Conservation (phyloP, 257 asterid species). For the Mitragyna speciosa region DNA sequence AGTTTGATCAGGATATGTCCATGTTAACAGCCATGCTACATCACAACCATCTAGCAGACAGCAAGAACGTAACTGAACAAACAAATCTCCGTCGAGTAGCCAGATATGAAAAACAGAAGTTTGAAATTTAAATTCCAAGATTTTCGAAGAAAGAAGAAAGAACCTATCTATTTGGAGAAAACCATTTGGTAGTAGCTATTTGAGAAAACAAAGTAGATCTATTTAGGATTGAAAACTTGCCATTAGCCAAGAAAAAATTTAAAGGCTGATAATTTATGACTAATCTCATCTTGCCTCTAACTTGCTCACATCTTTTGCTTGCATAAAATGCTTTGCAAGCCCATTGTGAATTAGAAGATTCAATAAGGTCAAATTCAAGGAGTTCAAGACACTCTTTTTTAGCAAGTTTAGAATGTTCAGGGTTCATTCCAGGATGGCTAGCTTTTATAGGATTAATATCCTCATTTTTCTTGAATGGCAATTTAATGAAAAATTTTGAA, state of each 20-base stretch:
- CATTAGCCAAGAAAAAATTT: not conserved
- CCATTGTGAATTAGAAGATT: not conserved
- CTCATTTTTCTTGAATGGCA: not conserved
- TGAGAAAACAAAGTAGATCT: not conserved
- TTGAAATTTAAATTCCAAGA: too few species aligned
- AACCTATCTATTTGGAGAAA: too few species aligned
- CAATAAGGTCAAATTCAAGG: not conserved
- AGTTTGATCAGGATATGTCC: too few species aligned
- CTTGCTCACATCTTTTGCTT: not conserved
- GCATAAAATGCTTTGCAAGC: slow-evolving; percentile 4
- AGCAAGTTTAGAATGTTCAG: not conserved
- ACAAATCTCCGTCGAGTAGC: too few species aligned
- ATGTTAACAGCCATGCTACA: too few species aligned
- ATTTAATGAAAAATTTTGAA: too few species aligned
- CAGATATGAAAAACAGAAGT: too few species aligned
- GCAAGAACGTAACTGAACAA: too few species aligned
- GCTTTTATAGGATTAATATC: not conserved
- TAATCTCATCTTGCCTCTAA: not conserved
- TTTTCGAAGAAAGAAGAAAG: too few species aligned
- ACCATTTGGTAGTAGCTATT: not conserved
- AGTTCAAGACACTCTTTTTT: not conserved
- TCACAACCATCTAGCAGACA: too few species aligned
- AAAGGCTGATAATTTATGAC: not conserved
- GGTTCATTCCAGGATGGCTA: not conserved
- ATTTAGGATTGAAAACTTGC: not conserved